Percentiles rank a stretch among this genome's conserved stretches.
Conservation (phyloP, 2,329 filamentous ascomycete species). For the Pseudofabraea citricarpa region DNA sequence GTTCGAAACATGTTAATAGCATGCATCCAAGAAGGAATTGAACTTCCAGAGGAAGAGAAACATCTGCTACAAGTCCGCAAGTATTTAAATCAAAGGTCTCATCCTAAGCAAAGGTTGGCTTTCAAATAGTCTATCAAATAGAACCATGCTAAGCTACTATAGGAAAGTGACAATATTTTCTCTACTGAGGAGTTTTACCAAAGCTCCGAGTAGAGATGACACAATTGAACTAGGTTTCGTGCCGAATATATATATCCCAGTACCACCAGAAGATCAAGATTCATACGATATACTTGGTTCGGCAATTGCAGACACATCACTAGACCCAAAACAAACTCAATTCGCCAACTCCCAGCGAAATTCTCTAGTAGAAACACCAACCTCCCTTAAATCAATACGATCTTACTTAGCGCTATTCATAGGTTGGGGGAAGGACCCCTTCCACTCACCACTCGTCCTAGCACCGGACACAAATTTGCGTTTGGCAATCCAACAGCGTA, state of each 20-base stretch:
- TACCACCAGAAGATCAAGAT: background rate
- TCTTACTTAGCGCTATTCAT: background rate
- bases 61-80: background rate
- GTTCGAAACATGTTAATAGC: background rate
- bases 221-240: background rate
- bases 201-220: background rate
- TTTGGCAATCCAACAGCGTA: background rate
- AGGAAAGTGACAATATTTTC: background rate
- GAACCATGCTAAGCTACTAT: background rate
- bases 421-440: background rate
- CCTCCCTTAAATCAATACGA: background rate
- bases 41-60: background rate
- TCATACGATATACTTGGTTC: background rate
- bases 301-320: background rate
- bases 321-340: background rate
- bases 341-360: no score
- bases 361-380: background rate
- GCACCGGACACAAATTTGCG: background rate
- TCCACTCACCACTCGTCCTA: background rate
- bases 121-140: background rate
- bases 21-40: background rate
- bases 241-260: background rate
- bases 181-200: background rate
- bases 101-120: background rate
- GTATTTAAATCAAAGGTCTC: background rate